Percentiles rank a stretch among this genome's conserved stretches.
Evolutionary conservation across 208 protist species (phyloP).

Genomic region (Leishmania martiniquensis): DNA sequence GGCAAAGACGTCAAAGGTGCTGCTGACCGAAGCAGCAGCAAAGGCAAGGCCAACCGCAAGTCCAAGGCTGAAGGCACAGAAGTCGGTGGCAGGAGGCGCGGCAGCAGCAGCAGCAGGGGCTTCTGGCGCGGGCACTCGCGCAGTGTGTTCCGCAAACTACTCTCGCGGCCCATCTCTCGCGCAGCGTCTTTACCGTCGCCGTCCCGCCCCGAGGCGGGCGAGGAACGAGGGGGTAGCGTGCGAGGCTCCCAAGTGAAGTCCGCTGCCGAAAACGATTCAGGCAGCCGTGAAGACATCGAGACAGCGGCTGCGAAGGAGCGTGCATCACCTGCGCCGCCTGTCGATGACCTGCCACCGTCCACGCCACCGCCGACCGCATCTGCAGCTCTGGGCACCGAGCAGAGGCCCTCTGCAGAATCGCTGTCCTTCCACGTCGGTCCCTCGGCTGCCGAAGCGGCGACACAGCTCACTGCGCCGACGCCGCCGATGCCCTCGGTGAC

Average conservation of each 20-base stretch:
- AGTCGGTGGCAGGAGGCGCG: background rate
- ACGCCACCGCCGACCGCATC: background rate
- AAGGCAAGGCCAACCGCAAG: background rate
- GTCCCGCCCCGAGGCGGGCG: background rate
- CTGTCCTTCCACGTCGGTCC: background rate
- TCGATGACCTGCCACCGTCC: background rate
- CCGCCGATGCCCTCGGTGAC: background rate
- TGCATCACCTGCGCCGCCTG: background rate
- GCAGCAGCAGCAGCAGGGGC: background rate
- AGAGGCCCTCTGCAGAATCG: background rate
- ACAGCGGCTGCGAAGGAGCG: background rate
- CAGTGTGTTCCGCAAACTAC: slow-evolving; percentile 1
- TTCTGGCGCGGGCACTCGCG: background rate
- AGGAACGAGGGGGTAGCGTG: background rate
- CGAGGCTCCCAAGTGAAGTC: background rate
- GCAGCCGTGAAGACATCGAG: background rate
- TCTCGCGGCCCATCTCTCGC: background rate
- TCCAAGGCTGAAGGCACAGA: background rate
- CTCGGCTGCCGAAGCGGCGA: background rate
- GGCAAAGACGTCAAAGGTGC: background rate
- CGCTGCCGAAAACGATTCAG: background rate
- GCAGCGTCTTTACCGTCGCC: background rate
- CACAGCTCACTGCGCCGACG: background rate
- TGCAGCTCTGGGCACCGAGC: background rate
- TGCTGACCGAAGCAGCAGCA: background rate